Evolutionary conservation across 2,329 filamentous ascomycete genomes (phyloP).

Genomic region (Paracorniculantispora psalliotae): DNA sequence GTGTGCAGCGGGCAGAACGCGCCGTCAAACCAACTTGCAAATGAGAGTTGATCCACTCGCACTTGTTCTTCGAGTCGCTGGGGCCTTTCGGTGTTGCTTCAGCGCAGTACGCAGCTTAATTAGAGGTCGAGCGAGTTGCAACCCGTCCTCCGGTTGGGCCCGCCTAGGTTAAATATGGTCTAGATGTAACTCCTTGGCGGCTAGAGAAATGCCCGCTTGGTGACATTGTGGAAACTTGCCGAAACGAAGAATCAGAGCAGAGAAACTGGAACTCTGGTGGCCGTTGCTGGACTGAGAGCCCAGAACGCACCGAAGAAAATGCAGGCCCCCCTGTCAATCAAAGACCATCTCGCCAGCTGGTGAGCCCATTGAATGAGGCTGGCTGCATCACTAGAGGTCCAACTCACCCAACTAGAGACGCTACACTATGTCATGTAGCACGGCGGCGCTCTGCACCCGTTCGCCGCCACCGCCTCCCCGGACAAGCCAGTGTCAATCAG

Average conservation of each 20-base stretch:
- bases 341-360: background rate
- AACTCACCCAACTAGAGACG: no score
- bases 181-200: background rate
- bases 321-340: background rate
- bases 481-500: background rate
- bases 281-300: background rate
- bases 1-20: no score
- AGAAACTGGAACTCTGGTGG: background rate
- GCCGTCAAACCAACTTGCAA: background rate
- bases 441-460: background rate
- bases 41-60: background rate
- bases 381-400: no score
- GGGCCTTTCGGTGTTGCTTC: background rate
- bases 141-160: background rate
- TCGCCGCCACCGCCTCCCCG: background rate
- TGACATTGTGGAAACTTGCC: background rate
- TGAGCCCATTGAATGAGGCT: background rate
- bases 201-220: background rate
- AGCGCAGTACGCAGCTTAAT: background rate
- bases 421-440: background rate
- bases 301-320: background rate
- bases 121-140: background rate
- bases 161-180: background rate
- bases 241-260: background rate
- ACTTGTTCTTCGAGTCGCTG: no score